phyloP scores from a whole-genome alignment of 2,329 filamentous ascomycete species.

The Diplodia seriata region DNA sequence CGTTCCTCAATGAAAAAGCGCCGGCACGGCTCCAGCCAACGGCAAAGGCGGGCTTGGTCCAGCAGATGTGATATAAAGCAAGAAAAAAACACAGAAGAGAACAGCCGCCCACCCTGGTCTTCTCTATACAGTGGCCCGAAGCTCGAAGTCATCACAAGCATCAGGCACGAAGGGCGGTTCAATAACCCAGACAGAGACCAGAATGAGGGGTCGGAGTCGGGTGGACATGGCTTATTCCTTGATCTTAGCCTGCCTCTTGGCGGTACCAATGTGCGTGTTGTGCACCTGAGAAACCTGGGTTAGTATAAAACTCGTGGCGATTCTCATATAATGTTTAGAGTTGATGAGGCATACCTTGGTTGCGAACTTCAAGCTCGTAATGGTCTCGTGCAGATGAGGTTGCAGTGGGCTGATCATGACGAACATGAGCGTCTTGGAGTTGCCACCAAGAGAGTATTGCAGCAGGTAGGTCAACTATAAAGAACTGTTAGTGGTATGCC shows the following conservation, averaged over 20 bases:
- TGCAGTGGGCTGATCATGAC: slow-evolving; percentile 96
- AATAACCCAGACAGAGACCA: neutral
- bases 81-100: slow-evolving; percentile 22
- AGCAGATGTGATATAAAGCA: slow-evolving; percentile 13
- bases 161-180: slow-evolving; percentile 5
- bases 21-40: neutral
- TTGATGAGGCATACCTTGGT: slow-evolving; percentile 71
- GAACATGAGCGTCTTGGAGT: slow-evolving; percentile 98
- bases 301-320: slow-evolving; percentile 4
- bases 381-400: slow-evolving; percentile 87
- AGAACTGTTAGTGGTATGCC: slow-evolving; percentile 35
- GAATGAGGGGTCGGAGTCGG: neutral
- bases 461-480: slow-evolving; percentile 79
- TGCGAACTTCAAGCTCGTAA: slow-evolving; percentile 94
- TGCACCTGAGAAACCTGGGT: slow-evolving; percentile 63
- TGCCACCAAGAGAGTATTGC: slow-evolving; percentile 92
- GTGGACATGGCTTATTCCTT: slow-evolving; percentile 44
- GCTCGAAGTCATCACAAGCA: slow-evolving; percentile 20
- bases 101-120: neutral
- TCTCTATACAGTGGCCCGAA: slow-evolving; percentile 25
- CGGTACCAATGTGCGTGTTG: slow-evolving; percentile 91
- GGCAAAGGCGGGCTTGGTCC: neutral
- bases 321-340: neutral
- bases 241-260: slow-evolving; percentile 74
- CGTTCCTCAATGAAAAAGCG: neutral